Base-by-base conservation (phyloP, 2,329 filamentous ascomycete genomes). In the Colletotrichum sp. region DNA sequence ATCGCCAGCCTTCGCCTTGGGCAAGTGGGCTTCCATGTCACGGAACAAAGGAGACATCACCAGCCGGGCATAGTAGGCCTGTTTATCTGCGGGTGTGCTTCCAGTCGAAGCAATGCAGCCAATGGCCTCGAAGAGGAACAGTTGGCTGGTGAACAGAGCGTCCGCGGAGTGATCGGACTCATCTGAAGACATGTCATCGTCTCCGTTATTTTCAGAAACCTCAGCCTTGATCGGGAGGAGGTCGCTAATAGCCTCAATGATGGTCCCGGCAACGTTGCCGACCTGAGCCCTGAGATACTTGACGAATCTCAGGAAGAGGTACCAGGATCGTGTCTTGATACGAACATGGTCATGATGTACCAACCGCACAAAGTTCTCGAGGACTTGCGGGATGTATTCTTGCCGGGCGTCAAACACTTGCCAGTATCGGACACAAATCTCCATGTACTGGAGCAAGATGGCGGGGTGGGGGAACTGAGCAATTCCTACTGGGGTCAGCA, bases 361-460 rank as follows among this genome's bases (percentile, higher is more conserved):
- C 64, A 98, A 91, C 15, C 93, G 92, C 61, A 99, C 95, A 84
- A 99, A 98, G 82, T 94, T 96, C 81, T 98, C 96, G 57, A 99
- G 89, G 2, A 97, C 95, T 78, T 93, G 94, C 3, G 95, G 95
- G 66, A 98, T 98, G 76, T 95, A 93, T 27, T 93, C 89, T 34
- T 93, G 90, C 81, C 98, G 94, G 72, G 92, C 92, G 82, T 98
- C 96, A 82, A 99, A 98, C 84, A 98, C 98, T 32, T 93, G 91
- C 82, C 94, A 95, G 85, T 99, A 99, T 67, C 97, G 93, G 71
- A 98, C 96, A 83, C 96, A 98, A 44, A 98, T 98, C 84, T 99
- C 97, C 96, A 99, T 98, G 82, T 98, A 99, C 85, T 98, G 96
- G 27, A 99, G 89, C 78, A 98, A 92, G 68, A 98, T 96, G 19